phyloP scores from a whole-genome alignment of 139 green algal species.

The Zygnema circumcarinatum region DNA sequence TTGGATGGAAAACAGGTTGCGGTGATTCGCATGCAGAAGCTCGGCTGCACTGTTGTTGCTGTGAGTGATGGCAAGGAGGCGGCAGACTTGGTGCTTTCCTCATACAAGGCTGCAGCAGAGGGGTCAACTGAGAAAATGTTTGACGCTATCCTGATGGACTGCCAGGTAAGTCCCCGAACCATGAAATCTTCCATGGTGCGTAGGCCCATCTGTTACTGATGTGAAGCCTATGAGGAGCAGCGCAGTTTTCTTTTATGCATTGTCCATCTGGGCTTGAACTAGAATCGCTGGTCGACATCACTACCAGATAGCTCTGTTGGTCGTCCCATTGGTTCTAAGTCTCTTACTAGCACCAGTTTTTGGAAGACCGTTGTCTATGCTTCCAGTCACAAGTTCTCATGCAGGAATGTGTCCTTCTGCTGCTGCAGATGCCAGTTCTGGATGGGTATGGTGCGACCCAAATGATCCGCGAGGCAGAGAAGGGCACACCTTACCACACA shows the following conservation, averaged over 20 bases:
- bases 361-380: too few relatives aligned
- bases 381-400: too few relatives aligned
- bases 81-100: conserved; percentile 24
- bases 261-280: too few relatives aligned
- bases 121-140: conserved; percentile 46
- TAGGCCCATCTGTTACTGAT: too few relatives aligned
- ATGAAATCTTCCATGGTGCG: neutral
- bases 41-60: conserved; percentile 37
- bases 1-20: conserved; percentile 21
- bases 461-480: conserved; percentile 67
- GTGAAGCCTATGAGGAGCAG: too few relatives aligned
- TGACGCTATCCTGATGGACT: conserved; percentile 85
- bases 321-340: too few relatives aligned
- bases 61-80: conserved; percentile 45
- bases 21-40: conserved; percentile 50
- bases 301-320: too few relatives aligned
- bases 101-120: neutral
- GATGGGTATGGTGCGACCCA: conserved; percentile 81
- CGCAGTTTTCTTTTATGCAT: too few relatives aligned
- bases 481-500: conserved; percentile 40
- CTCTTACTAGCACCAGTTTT: too few relatives aligned
- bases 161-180: conserved; percentile 38
- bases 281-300: too few relatives aligned
- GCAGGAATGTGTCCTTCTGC: neutral
- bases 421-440: conserved; percentile 84